phyloP scores from a whole-genome alignment of 1,284 basidiomycete genomes.

The Baeospora myosura region DNA sequence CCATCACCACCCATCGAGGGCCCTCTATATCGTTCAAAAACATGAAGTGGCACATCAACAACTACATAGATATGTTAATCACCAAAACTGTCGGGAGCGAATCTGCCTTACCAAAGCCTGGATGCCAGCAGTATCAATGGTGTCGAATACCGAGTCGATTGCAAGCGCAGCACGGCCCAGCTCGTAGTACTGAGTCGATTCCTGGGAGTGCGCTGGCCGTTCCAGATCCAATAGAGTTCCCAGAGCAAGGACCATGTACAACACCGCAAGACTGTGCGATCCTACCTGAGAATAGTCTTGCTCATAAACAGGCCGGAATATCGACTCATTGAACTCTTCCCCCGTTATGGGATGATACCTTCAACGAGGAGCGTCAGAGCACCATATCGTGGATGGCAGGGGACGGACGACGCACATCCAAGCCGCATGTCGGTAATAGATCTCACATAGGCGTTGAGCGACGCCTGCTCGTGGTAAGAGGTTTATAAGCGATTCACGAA shows the following conservation, averaged over 20 bases:
- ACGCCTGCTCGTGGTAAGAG: slow-evolving; percentile 37
- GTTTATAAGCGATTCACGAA: slow-evolving; percentile 36
- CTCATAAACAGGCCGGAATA: slow-evolving; percentile 48
- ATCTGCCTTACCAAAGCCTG: slow-evolving; percentile 48
- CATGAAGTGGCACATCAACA: slow-evolving; percentile 69
- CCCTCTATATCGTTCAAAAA: slow-evolving; percentile 57
- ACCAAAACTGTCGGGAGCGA: not conserved
- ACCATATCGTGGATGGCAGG: slow-evolving; percentile 7
- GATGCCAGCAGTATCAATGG: slow-evolving; percentile 52
- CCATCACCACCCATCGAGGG: slow-evolving; percentile 65
- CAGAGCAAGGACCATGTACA: slow-evolving; percentile 40
- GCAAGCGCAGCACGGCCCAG: slow-evolving; percentile 52
- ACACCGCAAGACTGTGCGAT: slow-evolving; percentile 38
- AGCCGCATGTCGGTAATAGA: slow-evolving; percentile 58
- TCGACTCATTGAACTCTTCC: slow-evolving; percentile 41
- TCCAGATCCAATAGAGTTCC: slow-evolving; percentile 45
- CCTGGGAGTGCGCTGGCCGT: slow-evolving; percentile 38
- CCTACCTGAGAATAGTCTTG: slow-evolving; percentile 32
- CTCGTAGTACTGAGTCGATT: slow-evolving; percentile 52
- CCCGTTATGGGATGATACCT: slow-evolving; percentile 60
- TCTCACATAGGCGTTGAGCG: slow-evolving; percentile 37
- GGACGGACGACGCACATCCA: slow-evolving; percentile 55
- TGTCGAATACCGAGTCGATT: slow-evolving; percentile 55
- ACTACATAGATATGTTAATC: slow-evolving; percentile 28
- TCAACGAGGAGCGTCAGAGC: slow-evolving; percentile 8